Percentiles rank a stretch among this genome's conserved stretches.
Conservation (phyloP, 495 filamentous ascomycete species). For the Xylaria sp. region DNA sequence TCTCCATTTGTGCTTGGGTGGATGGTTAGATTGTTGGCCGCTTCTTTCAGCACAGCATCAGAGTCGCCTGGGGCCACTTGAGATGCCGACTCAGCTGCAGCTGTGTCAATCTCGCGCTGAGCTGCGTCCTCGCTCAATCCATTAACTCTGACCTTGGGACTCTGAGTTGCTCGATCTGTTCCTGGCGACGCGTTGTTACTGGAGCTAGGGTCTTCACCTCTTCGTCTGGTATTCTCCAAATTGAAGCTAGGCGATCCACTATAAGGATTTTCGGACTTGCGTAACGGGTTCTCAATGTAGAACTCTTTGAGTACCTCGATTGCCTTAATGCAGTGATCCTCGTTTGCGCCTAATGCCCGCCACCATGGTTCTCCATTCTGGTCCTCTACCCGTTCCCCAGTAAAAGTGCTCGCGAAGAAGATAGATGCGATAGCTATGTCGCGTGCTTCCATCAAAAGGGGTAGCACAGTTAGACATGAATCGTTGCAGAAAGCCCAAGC, state of each 20-base stretch:
- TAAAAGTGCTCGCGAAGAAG: conserved; percentile 80
- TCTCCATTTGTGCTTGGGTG: conserved; percentile 46
- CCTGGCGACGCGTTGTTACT: conserved; percentile 46
- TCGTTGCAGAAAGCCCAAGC: conserved; percentile 95
- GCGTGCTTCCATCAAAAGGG: conserved; percentile 77
- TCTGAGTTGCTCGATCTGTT: conserved; percentile 49
- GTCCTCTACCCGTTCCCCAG: conserved; percentile 74
- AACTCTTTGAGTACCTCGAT: conserved; percentile 75
- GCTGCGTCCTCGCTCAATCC: conserved; percentile 41
- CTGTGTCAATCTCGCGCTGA: conserved; percentile 40
- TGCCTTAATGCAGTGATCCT: conserved; percentile 66
- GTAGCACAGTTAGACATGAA: conserved; percentile 79
- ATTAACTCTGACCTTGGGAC: conserved; percentile 44
- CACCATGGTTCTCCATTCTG: conserved; percentile 86
- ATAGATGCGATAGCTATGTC: conserved; percentile 86
- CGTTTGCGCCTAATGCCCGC: conserved; percentile 70
- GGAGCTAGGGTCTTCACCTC: conserved; percentile 47
- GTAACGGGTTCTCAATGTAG: conserved; percentile 72
- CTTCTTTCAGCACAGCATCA: conserved; percentile 54
- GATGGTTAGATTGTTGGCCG: conserved; percentile 51
- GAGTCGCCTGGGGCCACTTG: conserved; percentile 49
- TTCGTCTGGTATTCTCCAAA: conserved; percentile 54
- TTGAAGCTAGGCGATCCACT: conserved; percentile 53
- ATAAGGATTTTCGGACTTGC: conserved; percentile 50
- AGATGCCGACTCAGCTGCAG: conserved; percentile 42